Evolutionary conservation across 1,284 basidiomycete genomes (phyloP).

Genomic region (Leucoagaricus sp.): DNA sequence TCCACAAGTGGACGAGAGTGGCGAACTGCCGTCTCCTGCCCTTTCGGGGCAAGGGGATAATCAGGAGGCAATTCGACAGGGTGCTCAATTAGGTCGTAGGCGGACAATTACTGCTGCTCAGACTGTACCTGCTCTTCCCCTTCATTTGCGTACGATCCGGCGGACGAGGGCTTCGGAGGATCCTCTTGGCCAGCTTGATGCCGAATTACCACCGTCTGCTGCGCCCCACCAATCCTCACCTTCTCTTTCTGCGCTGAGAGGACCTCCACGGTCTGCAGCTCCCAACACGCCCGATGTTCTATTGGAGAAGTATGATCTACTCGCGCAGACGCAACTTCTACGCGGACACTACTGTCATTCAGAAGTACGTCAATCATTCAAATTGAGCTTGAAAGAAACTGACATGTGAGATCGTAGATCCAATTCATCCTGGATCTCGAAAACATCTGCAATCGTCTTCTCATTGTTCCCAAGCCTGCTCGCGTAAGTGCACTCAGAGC

Average conservation of each 20-base stretch:
- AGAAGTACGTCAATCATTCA: constrained; percentile 57
- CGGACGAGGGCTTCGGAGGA: constrained; percentile 65
- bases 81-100: constrained; percentile 35
- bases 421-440: constrained; percentile 90
- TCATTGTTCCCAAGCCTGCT: constrained; percentile 93
- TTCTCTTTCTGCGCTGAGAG: constrained; percentile 48
- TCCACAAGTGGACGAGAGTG: constrained; percentile 28
- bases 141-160: constrained; percentile 52
- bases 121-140: constrained; percentile 69
- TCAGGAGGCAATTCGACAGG: not conserved
- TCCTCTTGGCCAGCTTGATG: constrained; percentile 70
- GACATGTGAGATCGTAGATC: constrained; percentile 45
- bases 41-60: constrained; percentile 3
- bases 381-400: constrained; percentile 20
- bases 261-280: constrained; percentile 44
- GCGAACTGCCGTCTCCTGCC: not conserved
- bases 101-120: constrained; percentile 60
- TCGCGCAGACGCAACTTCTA: constrained; percentile 75
- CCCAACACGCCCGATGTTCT: constrained; percentile 52
- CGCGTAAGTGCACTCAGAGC: constrained; percentile 94
- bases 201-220: constrained; percentile 39
- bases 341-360: constrained; percentile 90
- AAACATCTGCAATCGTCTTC: constrained; percentile 89
- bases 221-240: constrained; percentile 67
- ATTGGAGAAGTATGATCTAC: constrained; percentile 65